Percentiles rank a stretch among this genome's conserved stretches.
Conservation (phyloP, 805 yeast genomes). For the Starmerella ratchasimensis region DNA sequence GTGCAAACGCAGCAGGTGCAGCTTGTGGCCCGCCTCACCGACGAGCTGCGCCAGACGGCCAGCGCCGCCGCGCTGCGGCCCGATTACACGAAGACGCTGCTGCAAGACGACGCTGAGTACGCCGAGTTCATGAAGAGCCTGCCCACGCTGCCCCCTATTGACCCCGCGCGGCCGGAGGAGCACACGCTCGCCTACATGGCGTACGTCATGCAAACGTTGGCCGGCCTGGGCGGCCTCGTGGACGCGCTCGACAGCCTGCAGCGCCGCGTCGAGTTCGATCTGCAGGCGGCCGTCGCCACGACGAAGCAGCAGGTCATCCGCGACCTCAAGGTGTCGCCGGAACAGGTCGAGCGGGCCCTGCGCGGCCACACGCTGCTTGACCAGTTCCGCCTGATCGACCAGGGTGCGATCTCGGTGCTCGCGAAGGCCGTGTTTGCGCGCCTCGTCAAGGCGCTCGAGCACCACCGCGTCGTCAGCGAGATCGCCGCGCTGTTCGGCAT, state of each 20-base stretch:
- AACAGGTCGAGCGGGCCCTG: constrained; percentile 1
- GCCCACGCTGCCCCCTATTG: constrained; percentile 8
- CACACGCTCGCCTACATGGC: constrained; percentile 44
- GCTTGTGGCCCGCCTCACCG: constrained; percentile 59
- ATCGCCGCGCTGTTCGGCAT: constrained; percentile 26
- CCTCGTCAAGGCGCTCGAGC: constrained; percentile 49
- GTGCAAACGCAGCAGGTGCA: constrained; percentile 29
- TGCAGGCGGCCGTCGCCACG: neutral
- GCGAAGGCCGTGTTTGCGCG: constrained; percentile 58
- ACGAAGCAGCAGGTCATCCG: constrained; percentile 7
- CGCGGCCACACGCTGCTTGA: constrained; percentile 13
- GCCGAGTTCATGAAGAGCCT: constrained; percentile 10
- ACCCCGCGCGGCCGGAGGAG: constrained; percentile 20
- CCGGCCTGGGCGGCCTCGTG: constrained; percentile 31
- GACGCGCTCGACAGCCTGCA: constrained; percentile 6
- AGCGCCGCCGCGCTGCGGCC: constrained; percentile 37
- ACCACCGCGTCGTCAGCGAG: constrained; percentile 52
- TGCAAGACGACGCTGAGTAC: constrained; percentile 6
- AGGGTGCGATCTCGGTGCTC: constrained; percentile 47
- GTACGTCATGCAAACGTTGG: constrained; percentile 41
- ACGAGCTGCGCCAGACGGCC: constrained; percentile 58
- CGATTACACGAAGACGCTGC: neutral
- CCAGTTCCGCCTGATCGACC: constrained; percentile 14
- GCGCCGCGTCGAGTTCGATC: constrained; percentile 2
- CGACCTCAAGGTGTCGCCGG: constrained; percentile 13